Percentiles rank a stretch among this genome's conserved stretches.
These are phyloP conservation scores for Endoconidiophora laricicola DNA, from an alignment of 2,329 filamentous ascomycete species.

Conservation along the genomic window DNA sequence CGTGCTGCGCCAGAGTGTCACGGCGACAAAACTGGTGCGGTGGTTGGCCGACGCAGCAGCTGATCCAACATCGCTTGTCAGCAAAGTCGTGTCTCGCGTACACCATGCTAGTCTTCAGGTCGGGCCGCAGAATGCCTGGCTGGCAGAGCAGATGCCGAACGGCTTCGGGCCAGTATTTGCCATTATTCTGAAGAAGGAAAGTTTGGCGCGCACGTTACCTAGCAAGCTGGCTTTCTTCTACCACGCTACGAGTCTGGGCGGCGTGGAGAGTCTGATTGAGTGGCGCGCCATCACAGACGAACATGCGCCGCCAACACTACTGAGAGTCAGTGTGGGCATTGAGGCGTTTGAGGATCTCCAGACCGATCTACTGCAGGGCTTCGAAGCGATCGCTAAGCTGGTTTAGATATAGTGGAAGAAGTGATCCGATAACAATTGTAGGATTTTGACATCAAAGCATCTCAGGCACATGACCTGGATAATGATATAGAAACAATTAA, in stretches of 20 bases:
- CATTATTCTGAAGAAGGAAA: conserved; percentile 44
- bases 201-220: conserved; percentile 52
- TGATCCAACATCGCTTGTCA: conserved; percentile 24
- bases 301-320: conserved; percentile 50
- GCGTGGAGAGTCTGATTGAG: conserved; percentile 90
- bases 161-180: conserved; percentile 84
- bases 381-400: conserved; percentile 34
- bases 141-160: conserved; percentile 74
- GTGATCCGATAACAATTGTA: neutral
- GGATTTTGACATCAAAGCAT: neutral
- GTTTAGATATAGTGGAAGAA: neutral
- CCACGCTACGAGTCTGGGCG: conserved; percentile 85
- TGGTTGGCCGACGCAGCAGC: conserved; percentile 47
- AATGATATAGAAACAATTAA: neutral
- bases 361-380: conserved; percentile 53
- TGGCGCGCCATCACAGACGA: conserved; percentile 83
- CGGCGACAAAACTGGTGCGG: conserved; percentile 48
- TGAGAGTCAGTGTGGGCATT: conserved; percentile 73
- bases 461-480: neutral
- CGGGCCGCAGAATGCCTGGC: conserved; percentile 43
- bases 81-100: conserved; percentile 41
- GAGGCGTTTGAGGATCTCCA: conserved; percentile 75
- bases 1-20: conserved; percentile 59
- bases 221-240: conserved; percentile 71
- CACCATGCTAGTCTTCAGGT: conserved; percentile 66